Evolutionary conservation across 1,139 yeast species (phyloP), one percentile per base, ranked within the genome.

Genomic region (Suhomyces maxii): DNA sequence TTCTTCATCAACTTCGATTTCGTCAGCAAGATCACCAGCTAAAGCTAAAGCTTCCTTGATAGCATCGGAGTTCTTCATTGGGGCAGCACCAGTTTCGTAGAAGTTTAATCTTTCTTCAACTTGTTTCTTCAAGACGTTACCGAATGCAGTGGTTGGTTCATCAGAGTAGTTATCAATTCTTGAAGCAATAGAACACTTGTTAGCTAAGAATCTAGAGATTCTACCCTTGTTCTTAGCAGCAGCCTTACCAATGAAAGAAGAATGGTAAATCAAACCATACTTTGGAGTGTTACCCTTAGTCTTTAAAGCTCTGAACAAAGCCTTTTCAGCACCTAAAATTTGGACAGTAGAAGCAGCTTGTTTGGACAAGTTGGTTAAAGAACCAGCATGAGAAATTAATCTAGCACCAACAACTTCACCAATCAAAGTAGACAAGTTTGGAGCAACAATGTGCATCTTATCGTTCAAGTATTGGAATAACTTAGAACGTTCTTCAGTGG

Each of bases 351-450:
- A 93, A 56, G 99, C 98, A 58, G 99, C 98, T 54, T 96, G 95
- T 77, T 93, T 93, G 54, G 99, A 95, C 62, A 93, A 79, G 57
- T 93, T 89, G 61, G 93, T 86, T 63, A 93, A 79, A 58, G 97
- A 89, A 65, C 99, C 99, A 47, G 98, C 89, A 65, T 95, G 99
- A 43, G 99, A 93, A 66, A 93, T 95, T 65, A 93, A 82, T 73
- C 99, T 84, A 49, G 99, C 99, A 71, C 99, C 99, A 51, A 93
- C 97, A 62, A 95, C 83, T 76, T 93, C 99, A 65, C 99, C 99
- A 59, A 93, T 95, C 59, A 93, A 81, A 49, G 93, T 86, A 45
- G 99, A 88, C 68, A 95, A 82, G 71, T 93, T 93, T 61, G 99
- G 99, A 52, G 99, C 99, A 66, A 93, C 96, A 45, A 93, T 87